Evolutionary conservation across 306 rosid genomes (phyloP).

Genomic region (Morella rubra): DNA sequence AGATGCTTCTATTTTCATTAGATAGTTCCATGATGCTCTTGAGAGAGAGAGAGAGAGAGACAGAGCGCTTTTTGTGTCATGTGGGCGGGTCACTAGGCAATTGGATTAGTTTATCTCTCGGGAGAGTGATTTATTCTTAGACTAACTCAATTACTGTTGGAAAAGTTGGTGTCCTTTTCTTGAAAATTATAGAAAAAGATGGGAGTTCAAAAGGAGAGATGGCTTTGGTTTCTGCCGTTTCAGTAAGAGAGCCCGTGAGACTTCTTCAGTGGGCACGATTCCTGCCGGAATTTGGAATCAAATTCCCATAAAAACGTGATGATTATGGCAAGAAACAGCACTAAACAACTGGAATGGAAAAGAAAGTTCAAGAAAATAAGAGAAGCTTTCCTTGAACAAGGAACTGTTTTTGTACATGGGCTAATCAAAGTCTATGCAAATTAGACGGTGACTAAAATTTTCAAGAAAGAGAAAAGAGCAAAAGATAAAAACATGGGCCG

Average conservation of each 20-base stretch:
- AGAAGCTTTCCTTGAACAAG: conserved; percentile 29
- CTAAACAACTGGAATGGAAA: neutral
- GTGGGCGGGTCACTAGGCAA: neutral
- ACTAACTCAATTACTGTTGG: conserved; percentile 21
- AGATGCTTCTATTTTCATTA: neutral
- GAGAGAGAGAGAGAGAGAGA: conserved; percentile 10
- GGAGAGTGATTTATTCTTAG: conserved; percentile 4
- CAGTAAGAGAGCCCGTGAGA: conserved; percentile 27
- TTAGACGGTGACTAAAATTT: conserved; percentile 20
- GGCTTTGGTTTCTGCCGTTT: conserved; percentile 27
- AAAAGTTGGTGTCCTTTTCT: conserved; percentile 39
- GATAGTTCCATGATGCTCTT: neutral
- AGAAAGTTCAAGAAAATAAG: neutral
- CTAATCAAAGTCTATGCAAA: conserved; percentile 35
- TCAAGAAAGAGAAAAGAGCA: neutral
- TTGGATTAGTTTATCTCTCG: conserved; percentile 22
- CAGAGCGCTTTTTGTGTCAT: neutral
- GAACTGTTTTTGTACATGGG: conserved; percentile 44
- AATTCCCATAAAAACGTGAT: conserved; percentile 34
- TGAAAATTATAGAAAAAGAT: conserved; percentile 11
- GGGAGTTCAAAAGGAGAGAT: conserved; percentile 5
- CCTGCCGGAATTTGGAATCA: conserved; percentile 41
- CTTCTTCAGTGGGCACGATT: conserved; percentile 34
- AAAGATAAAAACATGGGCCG: conserved; percentile 15
- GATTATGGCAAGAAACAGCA: conserved; percentile 26